A percentile compares a stretch with the other conserved stretches of the same genome.
Evolutionary conservation across 139 green algal species (phyloP).

Genomic region (Zygnema circumcarinatum): DNA sequence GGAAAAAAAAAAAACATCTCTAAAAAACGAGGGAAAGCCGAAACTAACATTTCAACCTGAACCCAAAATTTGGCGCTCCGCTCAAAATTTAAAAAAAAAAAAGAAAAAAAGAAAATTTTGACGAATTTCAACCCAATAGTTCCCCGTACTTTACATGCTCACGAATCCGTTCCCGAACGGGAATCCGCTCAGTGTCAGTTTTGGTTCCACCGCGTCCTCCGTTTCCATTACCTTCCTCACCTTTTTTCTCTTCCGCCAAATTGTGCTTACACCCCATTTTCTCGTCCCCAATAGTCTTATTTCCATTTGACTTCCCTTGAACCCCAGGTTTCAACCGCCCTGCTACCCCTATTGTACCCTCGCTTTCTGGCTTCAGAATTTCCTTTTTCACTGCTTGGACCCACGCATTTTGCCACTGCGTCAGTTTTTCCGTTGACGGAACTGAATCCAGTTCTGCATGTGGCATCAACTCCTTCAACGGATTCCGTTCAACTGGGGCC

Average conservation of each 20-base stretch:
- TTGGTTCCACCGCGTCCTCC: no score
- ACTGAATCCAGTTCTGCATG: background rate
- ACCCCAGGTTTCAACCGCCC: background rate
- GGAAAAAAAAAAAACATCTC: background rate
- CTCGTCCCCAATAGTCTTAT: background rate
- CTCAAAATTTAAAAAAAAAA: no score
- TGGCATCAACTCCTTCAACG: background rate
- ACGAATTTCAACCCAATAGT: background rate
- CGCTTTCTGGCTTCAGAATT: background rate
- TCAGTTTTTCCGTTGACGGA: background rate
- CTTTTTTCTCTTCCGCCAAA: background rate
- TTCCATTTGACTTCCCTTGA: background rate
- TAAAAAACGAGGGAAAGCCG: background rate
- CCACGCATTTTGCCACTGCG: conserved; percentile 2
- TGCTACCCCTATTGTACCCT: background rate
- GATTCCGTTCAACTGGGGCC: background rate
- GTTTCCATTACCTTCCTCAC: background rate
- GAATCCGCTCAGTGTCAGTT: no score
- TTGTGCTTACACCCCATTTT: background rate
- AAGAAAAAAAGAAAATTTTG: no score
- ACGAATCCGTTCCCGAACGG: background rate
- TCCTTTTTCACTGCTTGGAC: conserved; percentile 17
- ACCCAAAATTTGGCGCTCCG: background rate
- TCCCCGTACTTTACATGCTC: background rate
- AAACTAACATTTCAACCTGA: background rate